Percentiles rank a stretch among this genome's conserved stretches.
These are phyloP conservation scores for Nicotiana attenuata DNA, from an alignment of 257 asterid species.

Conservation along the genomic window DNA sequence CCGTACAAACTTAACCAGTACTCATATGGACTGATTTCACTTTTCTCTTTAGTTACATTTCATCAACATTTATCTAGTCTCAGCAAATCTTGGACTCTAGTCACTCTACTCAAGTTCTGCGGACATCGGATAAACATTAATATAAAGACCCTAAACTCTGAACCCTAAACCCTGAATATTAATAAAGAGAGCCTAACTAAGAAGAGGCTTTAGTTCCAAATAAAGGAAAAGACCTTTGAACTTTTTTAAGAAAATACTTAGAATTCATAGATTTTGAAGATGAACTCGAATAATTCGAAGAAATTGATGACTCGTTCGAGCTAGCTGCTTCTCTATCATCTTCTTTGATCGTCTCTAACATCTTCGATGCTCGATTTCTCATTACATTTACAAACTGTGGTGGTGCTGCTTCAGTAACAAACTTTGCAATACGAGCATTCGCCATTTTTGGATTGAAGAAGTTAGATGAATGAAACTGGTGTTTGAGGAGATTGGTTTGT, in stretches of 20 bases:
- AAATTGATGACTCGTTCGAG: background rate
- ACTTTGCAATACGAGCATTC: slow-evolving; percentile 45
- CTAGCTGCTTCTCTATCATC: slow-evolving; percentile 44
- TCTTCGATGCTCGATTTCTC: slow-evolving; percentile 45
- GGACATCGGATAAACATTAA: too few relatives aligned
- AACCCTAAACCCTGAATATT: too few relatives aligned
- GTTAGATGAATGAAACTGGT: background rate
- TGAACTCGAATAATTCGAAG: background rate
- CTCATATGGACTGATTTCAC: too few relatives aligned
- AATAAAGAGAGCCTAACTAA: background rate
- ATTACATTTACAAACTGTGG: slow-evolving; percentile 45
- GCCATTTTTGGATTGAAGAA: slow-evolving; percentile 31
- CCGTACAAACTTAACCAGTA: too few relatives aligned
- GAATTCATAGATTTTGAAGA: slow-evolving; percentile 3
- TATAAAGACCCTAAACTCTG: too few relatives aligned
- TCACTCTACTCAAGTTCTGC: too few relatives aligned
- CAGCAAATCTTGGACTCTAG: too few relatives aligned
- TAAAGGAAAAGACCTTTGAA: slow-evolving; percentile 22
- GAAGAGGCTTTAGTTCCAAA: slow-evolving; percentile 6
- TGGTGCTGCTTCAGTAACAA: slow-evolving; percentile 53
- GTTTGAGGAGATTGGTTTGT: background rate
- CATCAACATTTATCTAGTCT: too few relatives aligned
- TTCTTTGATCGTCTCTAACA: slow-evolving; percentile 65
- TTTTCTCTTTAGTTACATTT: too few relatives aligned
- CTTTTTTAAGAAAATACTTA: slow-evolving; percentile 14